Evolutionary conservation across 208 protist genomes (phyloP).

Genomic region (Crithidia brevicula): DNA sequence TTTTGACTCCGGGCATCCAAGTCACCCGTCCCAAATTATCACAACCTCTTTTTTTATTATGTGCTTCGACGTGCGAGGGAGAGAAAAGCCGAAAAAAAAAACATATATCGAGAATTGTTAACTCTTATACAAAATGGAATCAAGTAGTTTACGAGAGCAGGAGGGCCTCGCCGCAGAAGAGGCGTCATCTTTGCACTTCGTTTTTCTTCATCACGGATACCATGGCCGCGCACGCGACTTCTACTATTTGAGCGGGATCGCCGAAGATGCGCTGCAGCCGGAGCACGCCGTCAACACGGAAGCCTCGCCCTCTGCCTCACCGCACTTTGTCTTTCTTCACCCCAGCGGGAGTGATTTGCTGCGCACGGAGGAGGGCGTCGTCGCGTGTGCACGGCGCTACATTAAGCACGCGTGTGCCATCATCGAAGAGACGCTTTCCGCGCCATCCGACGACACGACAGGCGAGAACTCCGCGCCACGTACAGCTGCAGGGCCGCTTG

Average conservation of each 20-base stretch:
- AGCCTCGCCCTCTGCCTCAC: background rate
- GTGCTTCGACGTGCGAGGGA: background rate
- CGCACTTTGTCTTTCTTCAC: constrained; percentile 31
- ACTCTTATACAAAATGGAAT: no score
- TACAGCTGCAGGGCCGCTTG: background rate
- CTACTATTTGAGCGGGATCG: constrained; percentile 19
- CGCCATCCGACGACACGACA: no score
- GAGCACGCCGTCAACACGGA: fast-evolving
- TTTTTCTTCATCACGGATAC: constrained; percentile 76
- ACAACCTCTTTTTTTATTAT: constrained; percentile 23
- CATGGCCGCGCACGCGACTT: constrained; percentile 52
- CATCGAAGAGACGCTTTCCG: background rate
- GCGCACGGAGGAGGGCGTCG: constrained; percentile 45
- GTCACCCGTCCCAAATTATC: no score
- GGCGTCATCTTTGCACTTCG: constrained; percentile 29
- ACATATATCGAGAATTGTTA: background rate
- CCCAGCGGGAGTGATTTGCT: constrained; percentile 34
- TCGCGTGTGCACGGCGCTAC: constrained; percentile 41
- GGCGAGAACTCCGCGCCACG: background rate
- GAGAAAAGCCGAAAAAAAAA: background rate
- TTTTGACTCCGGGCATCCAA: no score
- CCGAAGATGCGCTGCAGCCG: background rate
- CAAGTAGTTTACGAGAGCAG: no score
- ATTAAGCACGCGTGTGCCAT: constrained; percentile 15
- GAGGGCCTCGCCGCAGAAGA: no score